Conservation (phyloP, 805 yeast genomes). For the Barnettozyma sp. region DNA sequence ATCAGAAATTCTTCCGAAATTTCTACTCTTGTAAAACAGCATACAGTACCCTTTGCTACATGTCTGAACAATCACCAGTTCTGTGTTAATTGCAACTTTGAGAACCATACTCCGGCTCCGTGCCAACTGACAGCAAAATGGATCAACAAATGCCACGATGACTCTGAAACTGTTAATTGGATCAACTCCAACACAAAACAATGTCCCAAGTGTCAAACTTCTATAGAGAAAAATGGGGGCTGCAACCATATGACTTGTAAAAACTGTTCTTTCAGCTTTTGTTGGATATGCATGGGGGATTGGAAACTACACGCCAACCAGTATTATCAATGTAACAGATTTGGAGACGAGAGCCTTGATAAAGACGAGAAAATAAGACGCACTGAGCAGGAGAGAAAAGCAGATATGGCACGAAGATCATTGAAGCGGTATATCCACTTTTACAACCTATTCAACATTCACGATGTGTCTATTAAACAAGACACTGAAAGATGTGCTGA, state of each 20-base stretch:
- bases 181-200: slow-evolving; percentile 73
- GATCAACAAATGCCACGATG: slow-evolving; percentile 77
- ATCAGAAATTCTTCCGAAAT: slow-evolving; percentile 13
- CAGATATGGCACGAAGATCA: slow-evolving; percentile 37
- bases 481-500: slow-evolving; percentile 59
- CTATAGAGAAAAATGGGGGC: slow-evolving; percentile 92
- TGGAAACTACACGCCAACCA: slow-evolving; percentile 67
- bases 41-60: slow-evolving; percentile 55
- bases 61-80: slow-evolving; percentile 66
- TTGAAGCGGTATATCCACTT: slow-evolving; percentile 67
- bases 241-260: slow-evolving; percentile 94
- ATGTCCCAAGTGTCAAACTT: slow-evolving; percentile 75
- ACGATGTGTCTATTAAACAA: slow-evolving; percentile 66
- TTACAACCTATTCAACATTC: slow-evolving; percentile 66
- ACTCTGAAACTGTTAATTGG: slow-evolving; percentile 86
- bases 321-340: slow-evolving; percentile 64
- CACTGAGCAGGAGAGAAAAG: slow-evolving; percentile 30
- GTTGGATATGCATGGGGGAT: slow-evolving; percentile 83
- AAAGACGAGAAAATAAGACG: slow-evolving; percentile 20
- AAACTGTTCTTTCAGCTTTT: slow-evolving; percentile 71
- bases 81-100: slow-evolving; percentile 69
- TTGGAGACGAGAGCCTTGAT: slow-evolving; percentile 26
- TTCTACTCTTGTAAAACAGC: slow-evolving; percentile 4
- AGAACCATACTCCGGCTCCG: slow-evolving; percentile 80
- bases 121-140: slow-evolving; percentile 64